Base-by-base conservation (phyloP, 495 filamentous ascomycete species). In the Choiromyces venosus region DNA sequence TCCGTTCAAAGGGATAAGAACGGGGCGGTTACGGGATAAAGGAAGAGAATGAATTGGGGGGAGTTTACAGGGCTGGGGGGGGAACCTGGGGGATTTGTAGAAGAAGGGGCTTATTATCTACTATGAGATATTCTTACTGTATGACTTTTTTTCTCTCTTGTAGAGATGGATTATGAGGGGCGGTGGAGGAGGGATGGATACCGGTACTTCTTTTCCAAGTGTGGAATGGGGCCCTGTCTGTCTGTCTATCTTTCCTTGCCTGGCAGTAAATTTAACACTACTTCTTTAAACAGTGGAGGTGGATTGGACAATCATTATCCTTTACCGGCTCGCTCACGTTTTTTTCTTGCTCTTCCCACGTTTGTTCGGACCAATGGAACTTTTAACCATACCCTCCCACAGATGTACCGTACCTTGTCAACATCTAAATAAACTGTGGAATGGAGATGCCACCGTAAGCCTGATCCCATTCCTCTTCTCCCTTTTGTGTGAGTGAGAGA, bases 371-470 rank as follows among this genome's bases (percentile, higher is more conserved):
- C 52, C 10, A 61, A 61, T 29, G 52, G 52, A 61, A 61, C 52
- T 61, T 61, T 61, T 18, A 25, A 61, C 25, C 52, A 25, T 61
- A 33, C n/a, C 21, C 44, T 21, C n/a, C 21, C 44, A 19, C 21
- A 21, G 19, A 52, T 8, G 44, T 21, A 21, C 44, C 25, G 52
- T 56, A 29, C 52, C 52, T 25, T 16, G 18, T 42, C 19, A 56
- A 25, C 52, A 14, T 66, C 37, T 36, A 36, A 52, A 14, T 40
- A 67, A 4, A 19, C 38, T 66, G 68, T 56, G 21, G 21, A 10
- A n/a, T 44, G 37, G 44, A 18, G 36, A 29, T 70, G 19, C 56
- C 68, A 36, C 39, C 68, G 25, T 61, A 61, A 61, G 52, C 52
- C 52, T 18, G 12, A 61, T 61, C 52, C 52, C 25, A 61, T 18